Conservation (phyloP, 2,329 filamentous ascomycete genomes). For the Scedosporium boydii region DNA sequence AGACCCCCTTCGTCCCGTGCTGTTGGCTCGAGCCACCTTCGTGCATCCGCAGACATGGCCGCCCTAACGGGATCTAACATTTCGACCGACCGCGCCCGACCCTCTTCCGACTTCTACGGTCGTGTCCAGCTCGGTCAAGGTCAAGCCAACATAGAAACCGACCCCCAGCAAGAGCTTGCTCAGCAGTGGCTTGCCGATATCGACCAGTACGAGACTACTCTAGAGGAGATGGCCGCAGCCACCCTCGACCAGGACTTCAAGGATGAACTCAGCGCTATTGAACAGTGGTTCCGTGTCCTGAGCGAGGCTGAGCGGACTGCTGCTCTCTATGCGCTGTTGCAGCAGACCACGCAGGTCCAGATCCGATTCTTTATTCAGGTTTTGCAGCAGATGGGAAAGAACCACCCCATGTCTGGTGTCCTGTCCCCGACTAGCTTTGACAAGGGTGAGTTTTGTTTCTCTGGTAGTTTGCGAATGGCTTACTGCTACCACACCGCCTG, state of each 20-base stretch:
- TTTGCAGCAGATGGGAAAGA: constrained; percentile 97
- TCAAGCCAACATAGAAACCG: constrained; percentile 60
- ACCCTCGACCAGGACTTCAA: constrained; percentile 99
- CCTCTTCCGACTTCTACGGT: constrained; percentile 91
- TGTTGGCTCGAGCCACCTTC: constrained; percentile 74
- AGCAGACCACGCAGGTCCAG: constrained; percentile 98
- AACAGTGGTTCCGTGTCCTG: constrained; percentile 97
- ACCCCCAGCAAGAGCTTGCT: constrained; percentile 84
- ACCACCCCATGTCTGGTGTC: constrained; percentile 91
- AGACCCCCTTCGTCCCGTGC: constrained; percentile 73
- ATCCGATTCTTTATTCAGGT: constrained; percentile 99
- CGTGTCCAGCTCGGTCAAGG: constrained; percentile 59
- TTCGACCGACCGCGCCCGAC: constrained; percentile 68
- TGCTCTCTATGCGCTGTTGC: constrained; percentile 85
- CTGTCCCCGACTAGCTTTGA: constrained; percentile 93
- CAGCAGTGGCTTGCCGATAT: constrained; percentile 99
- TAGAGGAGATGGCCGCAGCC: constrained; percentile 97
- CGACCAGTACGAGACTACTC: constrained; percentile 95
- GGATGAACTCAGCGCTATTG: constrained; percentile 95
- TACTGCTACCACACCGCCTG: no score
- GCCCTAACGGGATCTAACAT: constrained; percentile 59
- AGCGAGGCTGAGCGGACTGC: constrained; percentile 95
- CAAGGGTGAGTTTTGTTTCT: constrained; percentile 55
- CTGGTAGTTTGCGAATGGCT: constrained; percentile 3
- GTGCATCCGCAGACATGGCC: constrained; percentile 93